Base-by-base conservation (phyloP, 345 rosid genomes). In the Litchi chinensis region DNA sequence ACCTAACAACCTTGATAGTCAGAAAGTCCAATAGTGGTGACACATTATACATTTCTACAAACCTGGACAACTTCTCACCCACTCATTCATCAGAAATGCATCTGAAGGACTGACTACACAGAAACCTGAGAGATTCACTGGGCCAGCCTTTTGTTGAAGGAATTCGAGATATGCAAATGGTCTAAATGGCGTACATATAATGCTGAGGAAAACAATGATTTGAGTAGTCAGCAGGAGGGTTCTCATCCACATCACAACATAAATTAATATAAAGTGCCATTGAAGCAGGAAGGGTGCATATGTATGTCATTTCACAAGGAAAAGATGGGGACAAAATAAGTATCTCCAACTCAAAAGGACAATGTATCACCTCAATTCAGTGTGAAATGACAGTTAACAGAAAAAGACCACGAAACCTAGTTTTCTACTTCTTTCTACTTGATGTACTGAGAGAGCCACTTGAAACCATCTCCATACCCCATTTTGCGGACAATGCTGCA, bases 401-500 rank as follows among this genome's bases (percentile, higher is more conserved):
- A 40, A 67, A 40, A 67, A 77, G 44, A 57, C 37, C 59, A n/a
- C 73, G 60, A 70, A 71, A 39, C 43, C 71, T 28, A 64, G 57
- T 65, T 68, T 43, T 65, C 76, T 65, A 66, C 43, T 21, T 77
- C 71, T 73, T 56, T 18, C 79, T 82, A 90, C 83, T 91, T 87
- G 78, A 91, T 91, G 81, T 91, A 91, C 64, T 91, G 93, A 80
- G 95, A 91, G 5, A 91, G 77, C 95, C 95, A 91, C 84, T 88
- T 91, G 83, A 90, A 91, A 24, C 95, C 95, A 12, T 91, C 95
- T 40, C 95, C 93, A 2, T 89, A 91, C 15, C 95, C 95, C 95
- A 91, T 89, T 81, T 91, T 91, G 41, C 92, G 90, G 75, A 89
- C 95, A 65, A 91, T 88, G 86, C 95, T 91, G 54, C 95, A 91